A percentile compares a stretch with the other conserved stretches of the same genome.
Evolutionary conservation across 257 asterid genomes (phyloP).

Genomic region (Scutellaria barbata): DNA sequence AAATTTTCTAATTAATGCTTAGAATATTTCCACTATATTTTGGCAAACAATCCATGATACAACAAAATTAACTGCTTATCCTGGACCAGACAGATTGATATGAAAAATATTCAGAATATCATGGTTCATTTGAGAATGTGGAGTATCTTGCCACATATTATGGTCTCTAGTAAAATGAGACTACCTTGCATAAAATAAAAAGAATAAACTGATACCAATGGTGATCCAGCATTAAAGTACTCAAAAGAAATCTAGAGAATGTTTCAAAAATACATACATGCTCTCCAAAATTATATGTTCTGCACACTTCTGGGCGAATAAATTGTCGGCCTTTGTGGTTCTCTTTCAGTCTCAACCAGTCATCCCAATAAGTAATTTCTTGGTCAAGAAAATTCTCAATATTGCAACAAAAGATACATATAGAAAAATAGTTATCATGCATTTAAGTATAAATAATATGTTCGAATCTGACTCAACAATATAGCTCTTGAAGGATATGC

Average conservation of each 20-base stretch:
- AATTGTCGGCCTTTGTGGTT: slow-evolving; percentile 90
- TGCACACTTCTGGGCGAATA: slow-evolving; percentile 98
- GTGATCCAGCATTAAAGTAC: slow-evolving; percentile 27
- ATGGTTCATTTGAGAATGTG: neutral
- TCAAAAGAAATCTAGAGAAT: slow-evolving; percentile 29
- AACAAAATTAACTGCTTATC: neutral
- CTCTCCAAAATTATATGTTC: slow-evolving; percentile 97
- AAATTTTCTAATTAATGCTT: neutral
- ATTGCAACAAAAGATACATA: slow-evolving; percentile 25
- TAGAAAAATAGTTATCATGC: neutral
- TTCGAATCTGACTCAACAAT: slow-evolving; percentile 23
- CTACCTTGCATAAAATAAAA: neutral
- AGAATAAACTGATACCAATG: neutral
- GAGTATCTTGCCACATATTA: neutral
- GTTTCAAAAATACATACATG: slow-evolving; percentile 63
- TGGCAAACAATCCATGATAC: neutral
- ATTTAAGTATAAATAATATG: slow-evolving; percentile 20
- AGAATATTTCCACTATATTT: neutral
- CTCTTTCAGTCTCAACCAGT: slow-evolving; percentile 93
- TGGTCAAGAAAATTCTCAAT: slow-evolving; percentile 75
- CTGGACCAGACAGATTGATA: neutral
- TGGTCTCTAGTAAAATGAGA: slow-evolving; percentile 1
- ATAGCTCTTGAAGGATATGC: slow-evolving; percentile 84
- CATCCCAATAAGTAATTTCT: slow-evolving; percentile 94
- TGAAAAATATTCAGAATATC: neutral